Percentiles rank a stretch among this genome's conserved stretches.
phyloP scores from a whole-genome alignment of 768 basidiomycete species.

The Leccinum longicurvipes region DNA sequence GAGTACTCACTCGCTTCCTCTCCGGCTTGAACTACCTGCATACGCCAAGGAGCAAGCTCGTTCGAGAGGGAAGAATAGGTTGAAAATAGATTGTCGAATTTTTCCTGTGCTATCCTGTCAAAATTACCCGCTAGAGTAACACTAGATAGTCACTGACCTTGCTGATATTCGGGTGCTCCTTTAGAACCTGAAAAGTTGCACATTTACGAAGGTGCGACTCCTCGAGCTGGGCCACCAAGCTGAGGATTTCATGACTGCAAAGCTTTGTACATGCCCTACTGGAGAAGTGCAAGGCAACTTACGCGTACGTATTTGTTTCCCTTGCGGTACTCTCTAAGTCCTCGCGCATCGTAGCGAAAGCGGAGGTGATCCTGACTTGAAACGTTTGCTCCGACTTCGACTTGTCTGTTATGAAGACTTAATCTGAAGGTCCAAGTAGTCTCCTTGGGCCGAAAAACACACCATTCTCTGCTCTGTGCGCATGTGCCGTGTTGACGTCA shows the following conservation, averaged over 20 bases:
- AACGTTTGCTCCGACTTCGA: slow-evolving; percentile 19
- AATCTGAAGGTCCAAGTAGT: neutral
- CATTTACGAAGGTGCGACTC: slow-evolving; percentile 17
- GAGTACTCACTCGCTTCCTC: slow-evolving; percentile 33
- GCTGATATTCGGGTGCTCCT: slow-evolving; percentile 6
- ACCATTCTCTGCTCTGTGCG: slow-evolving; percentile 16
- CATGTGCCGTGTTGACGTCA: neutral
- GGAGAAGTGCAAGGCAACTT: slow-evolving; percentile 6
- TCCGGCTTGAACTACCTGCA: slow-evolving; percentile 29
- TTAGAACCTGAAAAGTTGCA: slow-evolving; percentile 3
- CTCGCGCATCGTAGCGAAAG: slow-evolving; percentile 15
- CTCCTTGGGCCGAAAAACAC: neutral
- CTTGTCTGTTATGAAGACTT: slow-evolving; percentile 4
- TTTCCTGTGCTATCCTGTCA: slow-evolving; percentile 17
- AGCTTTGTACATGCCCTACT: neutral
- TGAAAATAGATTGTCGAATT: slow-evolving; percentile 22
- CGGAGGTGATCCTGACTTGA: slow-evolving; percentile 15
- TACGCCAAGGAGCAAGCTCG: slow-evolving; percentile 32
- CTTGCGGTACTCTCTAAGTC: slow-evolving; percentile 7
- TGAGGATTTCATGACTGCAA: slow-evolving; percentile 20
- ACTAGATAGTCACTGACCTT: slow-evolving; percentile 12
- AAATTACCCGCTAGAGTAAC: neutral
- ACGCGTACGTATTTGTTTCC: slow-evolving; percentile 31
- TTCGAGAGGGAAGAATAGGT: slow-evolving; percentile 26
- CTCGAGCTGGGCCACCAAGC: slow-evolving; percentile 21